Evolutionary conservation across 768 basidiomycete genomes (phyloP), one percentile per base, ranked within the genome.

Genomic region (Dioszegia hungarica): DNA sequence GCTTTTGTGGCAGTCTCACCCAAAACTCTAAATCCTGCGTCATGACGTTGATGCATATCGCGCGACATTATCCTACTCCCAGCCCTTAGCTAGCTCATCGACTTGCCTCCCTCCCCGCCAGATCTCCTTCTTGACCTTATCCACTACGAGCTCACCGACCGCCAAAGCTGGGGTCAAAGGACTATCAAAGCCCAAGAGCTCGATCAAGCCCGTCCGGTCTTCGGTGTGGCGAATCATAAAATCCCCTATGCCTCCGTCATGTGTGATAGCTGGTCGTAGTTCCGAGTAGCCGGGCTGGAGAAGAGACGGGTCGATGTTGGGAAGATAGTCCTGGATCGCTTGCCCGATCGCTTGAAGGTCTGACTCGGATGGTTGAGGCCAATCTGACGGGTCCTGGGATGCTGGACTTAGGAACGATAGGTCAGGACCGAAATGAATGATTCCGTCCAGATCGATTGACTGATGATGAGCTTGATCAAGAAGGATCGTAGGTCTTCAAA

Each of bases 361-460:
- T 0, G 65, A 60, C n/a, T 53, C 50, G 8, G 57, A 38, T 1
- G 61, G 63, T 4, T 56, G 55, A 12, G 67, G 57, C 5, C 62
- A 66, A 40, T 63, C 44, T 39, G 11, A 0, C 1, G 29, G 29
- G 4, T 33, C 40, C 20, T 56, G 37, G 87, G 66, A 33, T 68
- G 55, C 36, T 82, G 82, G 17, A 83, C 86, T 52, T 83, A 82
- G 2, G 86, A 89, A 90, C 72, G 95, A 87, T 15, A 95, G 80
- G 69, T 97, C 90, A 4, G 94, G 94, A 0, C 94, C 94, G 75
- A 98, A 98, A 28, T 84, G 83, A 50, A 97, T 82, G 59, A 87
- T 86, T 0, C 89, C 88, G 45, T 86, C 82, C 59, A 98, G 70
- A 74, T 92, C 90, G 39, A 97, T 53, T 4, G 75, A 77, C 66